Conservation (phyloP, 805 yeast species). For the Yamadazyma ubonensis region DNA sequence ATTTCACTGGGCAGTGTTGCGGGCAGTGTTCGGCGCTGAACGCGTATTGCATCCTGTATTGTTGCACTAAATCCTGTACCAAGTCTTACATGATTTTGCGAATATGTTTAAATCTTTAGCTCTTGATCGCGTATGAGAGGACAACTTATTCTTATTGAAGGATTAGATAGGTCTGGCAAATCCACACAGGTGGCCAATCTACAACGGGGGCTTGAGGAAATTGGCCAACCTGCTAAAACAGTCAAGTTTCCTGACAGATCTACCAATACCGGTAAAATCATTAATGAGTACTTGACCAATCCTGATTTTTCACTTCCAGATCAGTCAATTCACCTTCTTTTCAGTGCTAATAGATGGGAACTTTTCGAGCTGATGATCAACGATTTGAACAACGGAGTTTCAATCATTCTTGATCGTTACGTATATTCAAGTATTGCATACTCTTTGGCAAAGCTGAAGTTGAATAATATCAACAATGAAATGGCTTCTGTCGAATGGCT, state of each 20-base stretch:
- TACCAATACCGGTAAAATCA: conserved; percentile 76
- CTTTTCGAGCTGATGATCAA: conserved; percentile 45
- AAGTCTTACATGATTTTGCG: no score
- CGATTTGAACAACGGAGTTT: conserved; percentile 50
- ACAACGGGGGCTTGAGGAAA: conserved; percentile 14
- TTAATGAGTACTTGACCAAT: conserved; percentile 67
- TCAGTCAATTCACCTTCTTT: conserved; percentile 80
- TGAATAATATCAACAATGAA: conserved; percentile 14
- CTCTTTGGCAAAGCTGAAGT: conserved; percentile 70
- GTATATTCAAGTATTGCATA: conserved; percentile 93
- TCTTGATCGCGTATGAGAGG: conserved; percentile 48
- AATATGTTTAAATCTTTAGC: background rate
- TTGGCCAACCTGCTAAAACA: conserved; percentile 27
- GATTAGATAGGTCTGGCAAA: conserved; percentile 93
- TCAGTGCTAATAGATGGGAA: conserved; percentile 97
- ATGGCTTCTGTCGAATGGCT: conserved; percentile 70
- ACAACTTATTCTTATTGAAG: conserved; percentile 78
- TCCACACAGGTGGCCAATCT: conserved; percentile 68
- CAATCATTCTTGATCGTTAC: conserved; percentile 79
- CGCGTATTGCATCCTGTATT: no score
- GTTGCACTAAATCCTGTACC: no score
- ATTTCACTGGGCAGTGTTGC: no score
- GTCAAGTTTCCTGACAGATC: conserved; percentile 87
- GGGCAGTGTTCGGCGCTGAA: no score
- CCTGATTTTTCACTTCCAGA: conserved; percentile 55